A percentile compares a stretch with the other conserved stretches of the same genome.
phyloP scores from a whole-genome alignment of 441 rosid genomes.

The Croton laevigatus region DNA sequence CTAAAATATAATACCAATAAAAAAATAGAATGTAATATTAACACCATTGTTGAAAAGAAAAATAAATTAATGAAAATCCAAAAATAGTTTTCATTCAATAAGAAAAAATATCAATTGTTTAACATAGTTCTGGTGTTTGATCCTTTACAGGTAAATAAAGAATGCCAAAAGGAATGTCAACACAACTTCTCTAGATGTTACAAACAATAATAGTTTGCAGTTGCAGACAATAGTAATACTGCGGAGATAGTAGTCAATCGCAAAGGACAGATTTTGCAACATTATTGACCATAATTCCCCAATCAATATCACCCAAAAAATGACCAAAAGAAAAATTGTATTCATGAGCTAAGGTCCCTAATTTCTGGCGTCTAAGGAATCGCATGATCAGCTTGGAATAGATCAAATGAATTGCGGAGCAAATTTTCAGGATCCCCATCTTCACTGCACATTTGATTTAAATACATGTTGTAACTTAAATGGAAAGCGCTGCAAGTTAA shows the following conservation, averaged over 20 bases:
- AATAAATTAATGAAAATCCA: too few relatives aligned
- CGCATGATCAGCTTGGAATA: constrained; percentile 94
- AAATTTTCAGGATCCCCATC: constrained; percentile 96
- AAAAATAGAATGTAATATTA: too few relatives aligned
- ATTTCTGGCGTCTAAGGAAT: not conserved
- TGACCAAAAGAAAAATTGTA: not conserved
- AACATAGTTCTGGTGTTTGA: not conserved
- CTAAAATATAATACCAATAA: too few relatives aligned
- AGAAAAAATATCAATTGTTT: not conserved
- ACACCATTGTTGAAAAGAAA: too few relatives aligned
- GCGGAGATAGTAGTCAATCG: not conserved
- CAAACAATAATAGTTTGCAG: too few relatives aligned
- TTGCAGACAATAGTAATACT: not conserved
- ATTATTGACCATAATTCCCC: not conserved
- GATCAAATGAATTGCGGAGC: constrained; percentile 94
- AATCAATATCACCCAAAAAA: not conserved
- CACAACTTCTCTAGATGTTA: constrained; percentile 3
- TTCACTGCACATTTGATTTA: constrained; percentile 94
- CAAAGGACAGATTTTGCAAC: not conserved
- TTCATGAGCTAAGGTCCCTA: not conserved
- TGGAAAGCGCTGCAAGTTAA: constrained; percentile 77
- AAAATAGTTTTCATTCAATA: not conserved
- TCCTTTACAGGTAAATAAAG: not conserved
- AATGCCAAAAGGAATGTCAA: not conserved
- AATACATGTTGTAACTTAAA: constrained; percentile 96